Percentiles rank a stretch among this genome's conserved stretches.
Conservation (phyloP, 305 asterid genomes). For the Caryopteris hybrid region DNA sequence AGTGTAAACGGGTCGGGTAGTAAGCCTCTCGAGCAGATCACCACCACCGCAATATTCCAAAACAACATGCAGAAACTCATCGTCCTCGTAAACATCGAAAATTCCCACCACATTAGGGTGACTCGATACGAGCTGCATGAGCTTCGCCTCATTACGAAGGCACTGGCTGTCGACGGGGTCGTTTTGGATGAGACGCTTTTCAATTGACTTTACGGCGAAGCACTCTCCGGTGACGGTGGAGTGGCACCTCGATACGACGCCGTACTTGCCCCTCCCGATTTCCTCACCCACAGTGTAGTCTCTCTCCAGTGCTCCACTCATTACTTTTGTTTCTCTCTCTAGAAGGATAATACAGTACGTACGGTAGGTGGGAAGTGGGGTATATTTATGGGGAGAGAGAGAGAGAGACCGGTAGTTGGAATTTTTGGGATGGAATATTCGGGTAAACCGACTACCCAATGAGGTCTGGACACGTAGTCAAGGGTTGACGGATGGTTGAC, state of each 20-base stretch:
- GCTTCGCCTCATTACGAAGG: constrained; percentile 55
- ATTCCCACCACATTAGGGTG: constrained; percentile 36
- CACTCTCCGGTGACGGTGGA: constrained; percentile 39
- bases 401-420: constrained; percentile 13
- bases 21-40: constrained; percentile 49
- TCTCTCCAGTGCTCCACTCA: constrained; percentile 52
- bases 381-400: background rate
- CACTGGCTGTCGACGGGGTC: constrained; percentile 65
- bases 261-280: constrained; percentile 79
- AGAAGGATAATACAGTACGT: constrained; percentile 19
- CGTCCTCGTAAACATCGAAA: constrained; percentile 63
- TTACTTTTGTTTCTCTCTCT: constrained; percentile 25
- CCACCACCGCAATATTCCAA: constrained; percentile 53
- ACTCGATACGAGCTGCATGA: constrained; percentile 39
- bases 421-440: constrained; percentile 30
- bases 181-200: constrained; percentile 42
- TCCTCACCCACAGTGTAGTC: constrained; percentile 53
- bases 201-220: constrained; percentile 69
- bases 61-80: constrained; percentile 49
- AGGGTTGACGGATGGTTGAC: constrained; percentile 11
- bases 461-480: background rate
- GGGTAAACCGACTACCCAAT: background rate
- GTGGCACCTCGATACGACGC: constrained; percentile 60
- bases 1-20: constrained; percentile 28
- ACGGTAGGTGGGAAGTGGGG: constrained; percentile 23